Evolutionary conservation across 257 asterid genomes (phyloP), one percentile per base, ranked within the genome.

Genomic region (Forsythia viridissima): DNA sequence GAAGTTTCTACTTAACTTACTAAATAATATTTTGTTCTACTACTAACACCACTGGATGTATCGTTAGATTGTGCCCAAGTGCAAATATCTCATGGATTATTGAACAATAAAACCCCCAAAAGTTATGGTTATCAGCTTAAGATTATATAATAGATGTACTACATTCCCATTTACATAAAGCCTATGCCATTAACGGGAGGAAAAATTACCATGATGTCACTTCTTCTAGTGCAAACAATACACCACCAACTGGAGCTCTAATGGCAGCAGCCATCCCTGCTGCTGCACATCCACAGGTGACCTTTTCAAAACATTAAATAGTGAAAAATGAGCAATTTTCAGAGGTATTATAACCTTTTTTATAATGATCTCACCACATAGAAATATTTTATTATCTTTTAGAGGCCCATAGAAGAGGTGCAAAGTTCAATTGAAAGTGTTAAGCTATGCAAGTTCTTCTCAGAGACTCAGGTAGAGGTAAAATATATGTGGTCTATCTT

Each of bases 201-300:
- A 81, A 51, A 66, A 80, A 82, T 76, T 93, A 93, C 99, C 99
- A 96, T 74, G 99, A 96, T 52, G 99, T 93, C 71, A 96, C 98
- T 88, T 96, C 99, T 87, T 96, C 99, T 72, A 96, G 84, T 36
- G 99, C 99, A 88, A 96, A 96, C 79, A 96, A 80, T 67, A 96
- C 99, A 79, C 99, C 99, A 72, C 99, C 98, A 80, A 96, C 99
- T 42, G 99, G 99, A 85, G 99, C 97, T 90, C 99, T 91, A 84
- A 96, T 93, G 72, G 99, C 99, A 85, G 98, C 99, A 88, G 99
- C 97, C 75, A 96, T 97, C 99, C 98, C n/a, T n/a, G n/a, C n/a
- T 77, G 98, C 99, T 87, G 99, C 99, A 91, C 98, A 96, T 90
- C 99, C 99, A 89, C 99, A 96, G 72, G 99, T 93, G 81, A 96